phyloP scores from a whole-genome alignment of 2,329 filamentous ascomycete species.

The Neobulgaria alba region DNA sequence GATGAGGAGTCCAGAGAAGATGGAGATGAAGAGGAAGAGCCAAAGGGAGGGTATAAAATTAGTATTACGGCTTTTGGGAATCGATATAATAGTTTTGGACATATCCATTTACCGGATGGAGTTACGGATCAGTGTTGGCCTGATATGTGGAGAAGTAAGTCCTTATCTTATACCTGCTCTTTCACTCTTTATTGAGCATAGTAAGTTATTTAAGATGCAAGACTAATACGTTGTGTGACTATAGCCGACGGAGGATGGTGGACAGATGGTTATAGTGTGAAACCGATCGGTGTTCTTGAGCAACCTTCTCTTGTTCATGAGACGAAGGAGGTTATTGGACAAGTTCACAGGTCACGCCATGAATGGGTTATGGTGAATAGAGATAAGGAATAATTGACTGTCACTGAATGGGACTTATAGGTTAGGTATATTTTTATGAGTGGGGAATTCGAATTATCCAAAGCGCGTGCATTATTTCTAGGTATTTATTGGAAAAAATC shows the following conservation, averaged over 20 bases:
- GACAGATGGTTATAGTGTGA: constrained; percentile 18
- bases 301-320: background rate
- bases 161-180: background rate
- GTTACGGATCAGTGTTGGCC: constrained; percentile 17
- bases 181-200: background rate
- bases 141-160: constrained; percentile 21
- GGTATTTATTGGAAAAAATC: too few species aligned
- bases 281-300: constrained; percentile 14
- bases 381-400: background rate
- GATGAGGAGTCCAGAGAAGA: too few species aligned
- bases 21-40: too few species aligned
- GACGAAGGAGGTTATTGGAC: background rate
- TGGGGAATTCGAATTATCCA: too few species aligned
- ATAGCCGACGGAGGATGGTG: constrained; percentile 18
- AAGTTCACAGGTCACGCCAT: background rate
- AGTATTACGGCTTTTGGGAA: constrained; percentile 25
- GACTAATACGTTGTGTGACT: background rate
- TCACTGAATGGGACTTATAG: too few species aligned
- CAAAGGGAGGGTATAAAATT: constrained; percentile 12
- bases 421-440: too few species aligned
- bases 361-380: background rate
- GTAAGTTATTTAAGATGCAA: background rate
- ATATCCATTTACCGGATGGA: constrained; percentile 21
- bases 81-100: constrained; percentile 25
- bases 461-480: too few species aligned